phyloP scores from a whole-genome alignment of 805 yeast species.

The Zygosaccharomyces gambellarensis region DNA sequence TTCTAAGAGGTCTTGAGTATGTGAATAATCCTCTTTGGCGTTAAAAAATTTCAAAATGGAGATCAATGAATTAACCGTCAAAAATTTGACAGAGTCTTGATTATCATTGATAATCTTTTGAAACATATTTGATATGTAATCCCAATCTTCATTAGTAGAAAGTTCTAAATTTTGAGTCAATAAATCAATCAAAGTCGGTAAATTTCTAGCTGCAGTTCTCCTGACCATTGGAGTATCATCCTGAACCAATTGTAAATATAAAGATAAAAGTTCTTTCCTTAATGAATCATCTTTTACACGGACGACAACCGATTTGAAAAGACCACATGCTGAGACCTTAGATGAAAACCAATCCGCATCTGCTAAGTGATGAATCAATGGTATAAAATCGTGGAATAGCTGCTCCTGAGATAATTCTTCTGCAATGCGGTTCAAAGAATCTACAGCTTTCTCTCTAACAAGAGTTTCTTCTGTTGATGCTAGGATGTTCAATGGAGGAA shows the following conservation, averaged over 20 bases:
- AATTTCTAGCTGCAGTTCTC: constrained; percentile 82
- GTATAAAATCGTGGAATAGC: constrained; percentile 61
- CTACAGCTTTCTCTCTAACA: constrained; percentile 92
- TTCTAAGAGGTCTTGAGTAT: constrained; percentile 56
- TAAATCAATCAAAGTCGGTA: constrained; percentile 68
- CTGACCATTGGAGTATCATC: constrained; percentile 99
- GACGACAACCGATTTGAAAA: constrained; percentile 65
- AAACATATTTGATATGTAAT: constrained; percentile 75
- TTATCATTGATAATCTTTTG: constrained; percentile 71
- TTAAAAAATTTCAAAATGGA: constrained; percentile 71
- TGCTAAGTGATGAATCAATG: constrained; percentile 70
- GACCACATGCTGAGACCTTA: constrained; percentile 86
- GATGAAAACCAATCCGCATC: constrained; percentile 93
- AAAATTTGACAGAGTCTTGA: constrained; percentile 91
- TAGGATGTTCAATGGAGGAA: constrained; percentile 70
- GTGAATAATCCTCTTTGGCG: constrained; percentile 50
- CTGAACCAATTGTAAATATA: constrained; percentile 64
- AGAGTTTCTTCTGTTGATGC: constrained; percentile 94
- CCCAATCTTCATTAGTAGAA: constrained; percentile 62
- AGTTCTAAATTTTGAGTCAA: constrained; percentile 45
- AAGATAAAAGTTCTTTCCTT: constrained; percentile 57
- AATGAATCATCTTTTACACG: constrained; percentile 48
- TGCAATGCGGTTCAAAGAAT: constrained; percentile 70
- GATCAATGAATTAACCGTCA: constrained; percentile 82
- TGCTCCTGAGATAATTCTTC: constrained; percentile 58